Base-by-base conservation (phyloP, 306 rosid species). In the Argentina anserina region DNA sequence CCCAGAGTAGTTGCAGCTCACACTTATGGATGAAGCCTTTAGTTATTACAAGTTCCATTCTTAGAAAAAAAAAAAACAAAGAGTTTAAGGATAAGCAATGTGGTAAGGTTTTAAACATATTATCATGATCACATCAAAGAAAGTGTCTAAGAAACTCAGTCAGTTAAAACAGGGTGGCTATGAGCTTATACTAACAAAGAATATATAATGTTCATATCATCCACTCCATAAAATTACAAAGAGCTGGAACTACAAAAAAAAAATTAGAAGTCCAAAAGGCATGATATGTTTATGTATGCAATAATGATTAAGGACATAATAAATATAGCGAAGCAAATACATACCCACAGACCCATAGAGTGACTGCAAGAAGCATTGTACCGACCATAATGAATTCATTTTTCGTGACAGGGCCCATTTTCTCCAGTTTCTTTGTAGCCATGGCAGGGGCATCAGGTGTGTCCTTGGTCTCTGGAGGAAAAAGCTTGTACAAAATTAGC, bases 361-460 rank as follows among this genome's bases (percentile, higher is more conserved):
- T 84, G 73, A 94, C 96, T 9, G 99, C 99, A 43, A 94, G 84
- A 83, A 91, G 88, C 99, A 94, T 94, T 45, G 99, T 91, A 13
- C 78, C 83, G 20, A 94, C 84, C 99, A 94, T 94, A 73, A 91
- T 67, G 93, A 92, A 89, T 80, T 94, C 97, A 43, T 87, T 84
- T 67, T 75, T 72, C 0, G 92, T 80, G 65, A 94, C 90, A 33
- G 93, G 90, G 64, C 99, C 99, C 99, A 94, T 89, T 45, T 20
- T 78, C 84, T 88, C 91, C 52, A 94, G 83, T 74, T 84, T 89
- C 86, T 83, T 89, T 26, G 87, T 74, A 76, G 99, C 99, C 83
- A 90, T 43, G 65, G 95, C 95, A 69, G 99, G 99, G 49, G 99
- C 99, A 14, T 91, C 97, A 9, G 99, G 99, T 3, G 99, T 94